phyloP scores from a whole-genome alignment of 768 basidiomycete species.

The Neoboletus subvelutipes region DNA sequence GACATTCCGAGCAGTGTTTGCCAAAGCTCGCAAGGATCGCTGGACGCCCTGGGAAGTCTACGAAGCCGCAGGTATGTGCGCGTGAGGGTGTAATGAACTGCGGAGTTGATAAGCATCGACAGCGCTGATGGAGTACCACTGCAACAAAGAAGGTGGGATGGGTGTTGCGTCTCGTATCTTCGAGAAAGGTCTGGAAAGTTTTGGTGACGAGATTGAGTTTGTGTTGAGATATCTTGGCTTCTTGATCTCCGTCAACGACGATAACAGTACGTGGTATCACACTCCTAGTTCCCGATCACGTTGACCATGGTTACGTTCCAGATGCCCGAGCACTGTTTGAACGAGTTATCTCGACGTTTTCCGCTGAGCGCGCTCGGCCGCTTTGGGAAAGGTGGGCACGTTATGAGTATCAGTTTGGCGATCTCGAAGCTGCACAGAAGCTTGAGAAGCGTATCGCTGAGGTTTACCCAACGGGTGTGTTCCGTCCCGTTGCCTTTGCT shows the following conservation, averaged over 20 bases:
- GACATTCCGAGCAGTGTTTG: conserved; percentile 73
- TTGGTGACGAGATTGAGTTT: conserved; percentile 79
- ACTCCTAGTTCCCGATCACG: not conserved
- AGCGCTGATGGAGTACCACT: conserved; percentile 96
- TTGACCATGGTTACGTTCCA: conserved; percentile 33
- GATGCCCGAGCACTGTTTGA: conserved; percentile 97
- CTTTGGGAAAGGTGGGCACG: conserved; percentile 96
- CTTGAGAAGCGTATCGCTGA: conserved; percentile 89
- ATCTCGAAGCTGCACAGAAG: conserved; percentile 82
- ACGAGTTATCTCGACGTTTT: conserved; percentile 74
- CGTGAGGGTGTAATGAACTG: not conserved
- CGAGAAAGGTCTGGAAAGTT: conserved; percentile 86
- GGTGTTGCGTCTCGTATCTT: conserved; percentile 88
- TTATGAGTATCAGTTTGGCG: conserved; percentile 96
- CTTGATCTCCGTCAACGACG: conserved; percentile 92
- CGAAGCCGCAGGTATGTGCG: conserved; percentile 75
- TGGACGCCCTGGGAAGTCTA: conserved; percentile 91
- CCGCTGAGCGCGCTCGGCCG: conserved; percentile 74
- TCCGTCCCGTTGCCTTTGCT: not conserved
- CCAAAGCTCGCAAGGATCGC: conserved; percentile 72
- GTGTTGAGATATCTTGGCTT: conserved; percentile 90
- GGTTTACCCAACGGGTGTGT: conserved; percentile 78
- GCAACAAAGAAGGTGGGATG: conserved; percentile 68
- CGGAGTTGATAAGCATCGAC: conserved; percentile 12
- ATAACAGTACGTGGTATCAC: conserved; percentile 68